Conservation (phyloP, 75 land plant species). For the Sequoia sempervirens region DNA sequence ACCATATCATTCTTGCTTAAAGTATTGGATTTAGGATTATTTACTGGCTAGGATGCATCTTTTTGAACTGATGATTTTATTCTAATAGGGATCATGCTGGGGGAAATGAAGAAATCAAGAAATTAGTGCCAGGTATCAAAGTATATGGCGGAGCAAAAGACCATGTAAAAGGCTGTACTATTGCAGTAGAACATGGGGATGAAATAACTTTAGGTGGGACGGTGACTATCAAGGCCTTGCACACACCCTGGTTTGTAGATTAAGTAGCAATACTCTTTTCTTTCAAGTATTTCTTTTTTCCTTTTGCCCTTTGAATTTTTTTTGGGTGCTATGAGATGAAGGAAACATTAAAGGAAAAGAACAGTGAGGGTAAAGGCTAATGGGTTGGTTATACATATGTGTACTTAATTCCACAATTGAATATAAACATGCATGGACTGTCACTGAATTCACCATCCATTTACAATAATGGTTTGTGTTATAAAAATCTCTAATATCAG, state of each 20-base stretch:
- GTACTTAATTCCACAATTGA: background rate
- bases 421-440: background rate
- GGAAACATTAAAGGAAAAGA: background rate
- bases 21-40: background rate
- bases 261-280: background rate
- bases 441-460: background rate
- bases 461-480: background rate
- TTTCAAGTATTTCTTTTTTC: background rate
- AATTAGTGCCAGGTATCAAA: constrained; percentile 66
- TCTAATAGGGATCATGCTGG: constrained; percentile 91
- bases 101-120: constrained; percentile 84
- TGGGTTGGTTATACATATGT: background rate
- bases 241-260: constrained; percentile 81
- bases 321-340: background rate
- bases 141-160: constrained; percentile 86
- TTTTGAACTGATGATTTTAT: background rate
- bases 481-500: background rate
- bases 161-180: constrained; percentile 75
- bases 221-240: constrained; percentile 56
- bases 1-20: background rate
- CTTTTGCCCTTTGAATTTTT: background rate
- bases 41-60: background rate
- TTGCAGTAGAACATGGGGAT: constrained; percentile 69
- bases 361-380: background rate
- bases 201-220: constrained; percentile 48